Evolutionary conservation across 1,139 yeast genomes (phyloP), one percentile per base, ranked within the genome.

Genomic region (Pichia cactophila): DNA sequence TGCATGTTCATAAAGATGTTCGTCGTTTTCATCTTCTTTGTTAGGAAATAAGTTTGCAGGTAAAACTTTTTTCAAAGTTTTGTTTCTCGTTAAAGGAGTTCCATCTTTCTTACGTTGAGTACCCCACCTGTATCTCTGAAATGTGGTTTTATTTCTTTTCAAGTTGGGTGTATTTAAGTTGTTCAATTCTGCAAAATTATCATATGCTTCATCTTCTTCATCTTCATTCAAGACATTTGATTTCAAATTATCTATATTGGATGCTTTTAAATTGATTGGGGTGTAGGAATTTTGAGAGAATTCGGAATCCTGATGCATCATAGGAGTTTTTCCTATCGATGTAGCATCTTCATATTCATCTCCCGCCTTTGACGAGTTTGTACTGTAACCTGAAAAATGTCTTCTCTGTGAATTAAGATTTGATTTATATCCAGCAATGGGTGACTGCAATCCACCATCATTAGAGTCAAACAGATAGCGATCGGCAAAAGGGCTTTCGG

Each of bases 91-190:
- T 28, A 77, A 69, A 5, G 55, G 54, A 45, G 76, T 72, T n/a
- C 95, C 95, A 55, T 80, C 77, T 54, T 81, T 81, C 60, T 81
- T 80, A 57, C 96, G 75, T 54, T 84, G 86, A 9, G 97, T 88
- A 50, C 96, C 97, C 96, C 96, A 86, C 68, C 96, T 75, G 59
- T 82, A 78, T 59, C 95, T 77, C 60, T 84, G 81, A 81, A 82
- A 82, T 5, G 70, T 67, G 14, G 66, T 57, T 33, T 54, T 58
- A 38, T 56, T 55, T 33, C 64, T 55, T 33, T 55, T 45, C 1
- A 63, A 58, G 16, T 47, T 37, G 11, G n/a, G 14, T 9, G 11
- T 23, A 3, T 38, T 38, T 9, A 38, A 23, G 33, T 36, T 31
- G 14, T 36, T 33, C 16, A 56, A 45, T 12, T 58, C 60, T 1